A percentile compares a stretch with the other conserved stretches of the same genome.
Evolutionary conservation across 371 early-diverging fungal species (phyloP).

Genomic region (Phascolomyces articulosus): DNA sequence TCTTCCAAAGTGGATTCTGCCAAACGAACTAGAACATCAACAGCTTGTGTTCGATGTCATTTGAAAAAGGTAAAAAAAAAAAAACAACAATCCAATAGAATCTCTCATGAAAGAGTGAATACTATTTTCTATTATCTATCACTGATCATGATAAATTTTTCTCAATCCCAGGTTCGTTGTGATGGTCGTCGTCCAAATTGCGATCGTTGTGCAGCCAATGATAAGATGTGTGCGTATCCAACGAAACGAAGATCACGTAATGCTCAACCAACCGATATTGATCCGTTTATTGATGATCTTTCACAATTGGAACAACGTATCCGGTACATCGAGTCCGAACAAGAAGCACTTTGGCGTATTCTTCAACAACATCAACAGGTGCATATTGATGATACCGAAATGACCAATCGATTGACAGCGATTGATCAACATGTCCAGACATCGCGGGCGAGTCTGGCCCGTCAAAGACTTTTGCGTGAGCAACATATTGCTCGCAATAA

Average conservation of each 20-base stretch:
- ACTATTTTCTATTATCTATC: no score
- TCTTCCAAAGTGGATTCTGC: not conserved
- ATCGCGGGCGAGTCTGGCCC: constrained; percentile 42
- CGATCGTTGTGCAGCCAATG: constrained; percentile 39
- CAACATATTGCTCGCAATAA: constrained; percentile 36
- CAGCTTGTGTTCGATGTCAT: constrained; percentile 46
- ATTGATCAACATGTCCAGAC: constrained; percentile 44
- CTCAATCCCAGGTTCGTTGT: constrained; percentile 36
- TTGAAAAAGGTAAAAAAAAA: constrained; percentile 38
- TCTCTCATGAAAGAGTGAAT: no score
- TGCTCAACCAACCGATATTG: constrained; percentile 42
- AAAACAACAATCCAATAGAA: not conserved
- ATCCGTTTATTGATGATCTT: constrained; percentile 47
- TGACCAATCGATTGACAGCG: constrained; percentile 25
- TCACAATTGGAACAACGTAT: constrained; percentile 41
- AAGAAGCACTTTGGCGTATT: constrained; percentile 23
- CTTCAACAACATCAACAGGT: constrained; percentile 8
- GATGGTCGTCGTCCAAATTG: constrained; percentile 46
- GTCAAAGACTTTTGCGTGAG: constrained; percentile 34
- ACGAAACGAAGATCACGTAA: constrained; percentile 49
- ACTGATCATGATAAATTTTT: not conserved
- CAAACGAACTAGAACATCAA: constrained; percentile 42
- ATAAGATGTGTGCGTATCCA: constrained; percentile 44
- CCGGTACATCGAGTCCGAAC: constrained; percentile 36
- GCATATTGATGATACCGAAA: constrained; percentile 1